phyloP scores from a whole-genome alignment of 768 basidiomycete species.

The Tricholoma sp. region DNA sequence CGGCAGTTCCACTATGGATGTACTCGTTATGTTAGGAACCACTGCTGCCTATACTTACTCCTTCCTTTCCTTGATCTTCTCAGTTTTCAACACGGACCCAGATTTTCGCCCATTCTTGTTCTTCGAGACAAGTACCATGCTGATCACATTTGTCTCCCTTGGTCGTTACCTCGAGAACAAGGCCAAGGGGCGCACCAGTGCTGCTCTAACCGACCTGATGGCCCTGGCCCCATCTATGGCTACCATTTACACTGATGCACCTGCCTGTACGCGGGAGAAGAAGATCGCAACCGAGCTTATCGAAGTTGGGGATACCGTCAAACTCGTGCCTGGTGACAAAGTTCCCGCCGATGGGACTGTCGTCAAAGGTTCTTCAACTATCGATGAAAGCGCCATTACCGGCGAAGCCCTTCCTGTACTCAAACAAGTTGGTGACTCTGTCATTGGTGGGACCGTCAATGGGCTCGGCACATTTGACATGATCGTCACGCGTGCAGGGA shows the following conservation, averaged over 20 bases:
- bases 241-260: slow-evolving; percentile 87
- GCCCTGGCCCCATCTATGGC: slow-evolving; percentile 93
- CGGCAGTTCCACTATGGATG: slow-evolving; percentile 93
- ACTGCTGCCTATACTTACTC: slow-evolving; percentile 94
- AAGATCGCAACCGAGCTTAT: slow-evolving; percentile 91
- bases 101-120: slow-evolving; percentile 82
- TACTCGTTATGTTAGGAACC: slow-evolving; percentile 93
- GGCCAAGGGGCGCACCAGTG: slow-evolving; percentile 95
- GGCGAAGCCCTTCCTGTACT: slow-evolving; percentile 88
- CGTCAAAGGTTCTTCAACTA: slow-evolving; percentile 74
- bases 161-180: slow-evolving; percentile 95
- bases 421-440: slow-evolving; percentile 77
- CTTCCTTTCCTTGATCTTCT: slow-evolving; percentile 58
- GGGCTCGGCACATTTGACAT: slow-evolving; percentile 97
- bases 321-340: slow-evolving; percentile 95
- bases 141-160: slow-evolving; percentile 94
- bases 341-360: slow-evolving; percentile 95
- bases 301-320: slow-evolving; percentile 89
- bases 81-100: slow-evolving; percentile 58
- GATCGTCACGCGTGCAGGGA: slow-evolving; percentile 90
- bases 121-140: slow-evolving; percentile 99
- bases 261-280: slow-evolving; percentile 78
- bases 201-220: slow-evolving; percentile 95
- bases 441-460: slow-evolving; percentile 97
- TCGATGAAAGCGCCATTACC: slow-evolving; percentile 96